A percentile compares a stretch with the other conserved stretches of the same genome.
Conservation (phyloP, 31 red algal genomes). For the Asparagopsis taxiformis region DNA sequence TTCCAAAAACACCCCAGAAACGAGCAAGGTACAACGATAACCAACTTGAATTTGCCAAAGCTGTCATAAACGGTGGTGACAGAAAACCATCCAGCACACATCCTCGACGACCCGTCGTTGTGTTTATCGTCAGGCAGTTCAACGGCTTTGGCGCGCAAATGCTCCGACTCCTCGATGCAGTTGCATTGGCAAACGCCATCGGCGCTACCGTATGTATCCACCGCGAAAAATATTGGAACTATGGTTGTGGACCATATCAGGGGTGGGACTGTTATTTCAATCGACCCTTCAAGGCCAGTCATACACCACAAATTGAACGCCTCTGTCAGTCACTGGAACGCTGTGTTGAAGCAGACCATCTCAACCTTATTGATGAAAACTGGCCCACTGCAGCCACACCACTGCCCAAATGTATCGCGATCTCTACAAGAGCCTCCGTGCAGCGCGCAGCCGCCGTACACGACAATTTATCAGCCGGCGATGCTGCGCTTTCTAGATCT, state of each 20-base stretch:
- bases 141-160: conserved; percentile 81
- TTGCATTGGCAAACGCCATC: conserved; percentile 16
- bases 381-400: no score
- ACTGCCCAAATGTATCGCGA: no score
- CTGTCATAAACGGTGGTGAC: no score
- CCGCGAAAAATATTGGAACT: conserved; percentile 59
- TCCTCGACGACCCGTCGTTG: neutral
- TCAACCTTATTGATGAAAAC: no score
- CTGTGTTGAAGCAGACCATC: no score
- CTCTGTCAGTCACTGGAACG: no score
- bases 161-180: conserved; percentile 55
- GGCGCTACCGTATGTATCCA: conserved; percentile 11
- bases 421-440: conserved; percentile 12
- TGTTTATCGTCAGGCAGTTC: conserved; percentile 25
- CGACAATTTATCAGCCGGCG: neutral
- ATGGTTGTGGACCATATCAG: conserved; percentile 42
- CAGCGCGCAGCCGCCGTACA: neutral
- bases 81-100: neutral
- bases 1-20: no score
- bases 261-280: conserved; percentile 59
- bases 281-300: no score
- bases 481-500: neutral
- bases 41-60: no score
- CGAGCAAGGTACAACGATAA: no score
- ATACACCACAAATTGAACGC: no score